Evolutionary conservation across 495 filamentous ascomycete genomes (phyloP).

Genomic region (Penicillium dipodomyicola): DNA sequence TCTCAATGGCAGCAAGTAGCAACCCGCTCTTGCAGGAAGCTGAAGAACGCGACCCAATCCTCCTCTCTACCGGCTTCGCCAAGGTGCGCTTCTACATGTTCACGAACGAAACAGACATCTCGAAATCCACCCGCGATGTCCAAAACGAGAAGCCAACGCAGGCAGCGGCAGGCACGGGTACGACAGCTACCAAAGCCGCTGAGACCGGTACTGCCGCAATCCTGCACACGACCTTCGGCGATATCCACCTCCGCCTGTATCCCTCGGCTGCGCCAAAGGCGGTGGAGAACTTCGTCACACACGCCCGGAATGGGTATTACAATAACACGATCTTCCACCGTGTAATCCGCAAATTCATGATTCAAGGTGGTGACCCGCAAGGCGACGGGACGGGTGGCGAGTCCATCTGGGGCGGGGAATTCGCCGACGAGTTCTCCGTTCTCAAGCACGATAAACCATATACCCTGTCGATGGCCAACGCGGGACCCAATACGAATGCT

Average conservation of each 20-base stretch:
- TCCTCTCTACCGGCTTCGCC: conserved; percentile 76
- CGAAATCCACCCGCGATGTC: conserved; percentile 82
- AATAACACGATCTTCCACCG: conserved; percentile 97
- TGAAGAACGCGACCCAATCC: conserved; percentile 85
- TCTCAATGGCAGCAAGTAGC: conserved; percentile 94
- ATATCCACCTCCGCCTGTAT: conserved; percentile 92
- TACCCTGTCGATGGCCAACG: conserved; percentile 96
- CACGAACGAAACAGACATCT: conserved; percentile 81
- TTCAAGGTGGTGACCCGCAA: conserved; percentile 84
- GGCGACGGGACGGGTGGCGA: conserved; percentile 96
- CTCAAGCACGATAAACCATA: conserved; percentile 95
- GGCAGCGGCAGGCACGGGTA: conserved; percentile 33
- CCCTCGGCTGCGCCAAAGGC: conserved; percentile 89
- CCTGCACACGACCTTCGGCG: conserved; percentile 89
- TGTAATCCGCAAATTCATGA: conserved; percentile 98
- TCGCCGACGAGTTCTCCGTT: conserved; percentile 90
- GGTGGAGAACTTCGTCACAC: conserved; percentile 98
- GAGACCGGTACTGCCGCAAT: conserved; percentile 77
- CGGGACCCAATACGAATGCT: conserved; percentile 74
- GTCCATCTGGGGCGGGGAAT: conserved; percentile 94
- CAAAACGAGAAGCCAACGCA: conserved; percentile 87
- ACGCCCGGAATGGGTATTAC: conserved; percentile 86
- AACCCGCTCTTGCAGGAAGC: conserved; percentile 94
- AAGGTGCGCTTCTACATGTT: conserved; percentile 99
- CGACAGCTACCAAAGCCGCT: conserved; percentile 54